Evolutionary conservation across 2,329 filamentous ascomycete genomes (phyloP), one percentile per base, ranked within the genome.

Genomic region (Venturia nashicola): DNA sequence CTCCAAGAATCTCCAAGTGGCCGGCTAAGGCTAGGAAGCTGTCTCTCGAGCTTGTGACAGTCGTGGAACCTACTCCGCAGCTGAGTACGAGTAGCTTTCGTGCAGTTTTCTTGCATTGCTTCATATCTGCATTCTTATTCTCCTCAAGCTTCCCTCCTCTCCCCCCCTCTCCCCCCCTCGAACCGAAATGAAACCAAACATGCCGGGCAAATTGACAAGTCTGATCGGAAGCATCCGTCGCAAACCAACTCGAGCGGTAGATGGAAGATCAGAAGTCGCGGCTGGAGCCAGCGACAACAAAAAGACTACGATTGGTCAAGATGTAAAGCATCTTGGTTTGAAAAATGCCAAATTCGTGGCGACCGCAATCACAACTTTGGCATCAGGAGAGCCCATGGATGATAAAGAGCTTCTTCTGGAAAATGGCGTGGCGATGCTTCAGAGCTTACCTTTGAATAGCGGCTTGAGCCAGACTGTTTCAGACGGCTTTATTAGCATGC

Each of bases 381-480:
- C 76, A 2, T 74, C 75, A 20, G 78, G 78, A n/a, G 73, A 78
- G 55, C 77, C 78, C 6, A 64, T 80, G 65, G 72, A 80, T 66
- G 78, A 80, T 68, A 80, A 79, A 67, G 71, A 79, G 40, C 69
- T 77, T 5, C 64, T 80, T 64, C 75, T 81, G 23, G 81, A 83
- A 67, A 71, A 82, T 71, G 80, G 79, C 20, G 79, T 83, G 1
- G 70, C 77, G 14, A 80, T 82, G 77, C 75, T 83, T 23, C 80
- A 82, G 66, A 71, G 73, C 1, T 70, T 82, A n/a, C 80, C 80
- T 9, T 66, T 72, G 16, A 79, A 81, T 70, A 82, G 79, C 67
- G 75, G 78, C 14, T 71, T 82, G n/a, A 76, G 77, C 61, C 69
- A 74, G 51, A 76, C 73, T n/a, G 73, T 80, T 7, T 79, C 79